phyloP scores from a whole-genome alignment of 768 basidiomycete species.

The Macrolepiota albuminosa region DNA sequence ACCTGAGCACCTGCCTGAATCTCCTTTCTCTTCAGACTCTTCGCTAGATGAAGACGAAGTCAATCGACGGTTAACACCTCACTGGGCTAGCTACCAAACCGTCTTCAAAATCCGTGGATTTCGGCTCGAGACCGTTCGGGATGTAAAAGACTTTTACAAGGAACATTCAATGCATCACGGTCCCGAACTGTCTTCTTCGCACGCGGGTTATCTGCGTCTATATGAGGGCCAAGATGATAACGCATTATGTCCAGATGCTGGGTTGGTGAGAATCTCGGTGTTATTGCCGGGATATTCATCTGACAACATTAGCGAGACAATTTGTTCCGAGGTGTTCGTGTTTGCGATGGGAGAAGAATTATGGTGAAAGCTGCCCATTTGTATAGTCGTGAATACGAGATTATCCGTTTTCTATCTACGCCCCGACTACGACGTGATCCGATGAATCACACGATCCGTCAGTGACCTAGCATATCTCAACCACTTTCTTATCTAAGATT shows the following conservation, averaged over 20 bases:
- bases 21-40: constrained; percentile 42
- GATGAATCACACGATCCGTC: constrained; percentile 77
- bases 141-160: constrained; percentile 57
- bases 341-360: constrained; percentile 45
- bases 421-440: constrained; percentile 49
- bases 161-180: constrained; percentile 12
- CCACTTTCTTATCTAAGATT: constrained; percentile 7
- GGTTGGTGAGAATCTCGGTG: constrained; percentile 46
- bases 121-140: constrained; percentile 63
- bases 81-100: constrained; percentile 54
- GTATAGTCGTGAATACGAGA: constrained; percentile 56
- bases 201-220: constrained; percentile 29
- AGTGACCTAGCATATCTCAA: constrained; percentile 22
- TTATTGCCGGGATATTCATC: constrained; percentile 7
- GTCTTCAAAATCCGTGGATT: constrained; percentile 49
- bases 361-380: constrained; percentile 67
- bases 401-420: constrained; percentile 51
- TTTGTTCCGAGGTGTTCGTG: constrained; percentile 62
- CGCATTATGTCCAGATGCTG: constrained; percentile 65
- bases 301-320: constrained; percentile 53
- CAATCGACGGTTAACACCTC: constrained; percentile 55
- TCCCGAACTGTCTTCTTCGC: constrained; percentile 5
- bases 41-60: constrained; percentile 55
- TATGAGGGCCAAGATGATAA: constrained; percentile 41
- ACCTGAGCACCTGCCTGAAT: constrained; percentile 25